Evolutionary conservation across 768 basidiomycete genomes (phyloP), one percentile per base, ranked within the genome.

Genomic region (Basidioascus undulatus): DNA sequence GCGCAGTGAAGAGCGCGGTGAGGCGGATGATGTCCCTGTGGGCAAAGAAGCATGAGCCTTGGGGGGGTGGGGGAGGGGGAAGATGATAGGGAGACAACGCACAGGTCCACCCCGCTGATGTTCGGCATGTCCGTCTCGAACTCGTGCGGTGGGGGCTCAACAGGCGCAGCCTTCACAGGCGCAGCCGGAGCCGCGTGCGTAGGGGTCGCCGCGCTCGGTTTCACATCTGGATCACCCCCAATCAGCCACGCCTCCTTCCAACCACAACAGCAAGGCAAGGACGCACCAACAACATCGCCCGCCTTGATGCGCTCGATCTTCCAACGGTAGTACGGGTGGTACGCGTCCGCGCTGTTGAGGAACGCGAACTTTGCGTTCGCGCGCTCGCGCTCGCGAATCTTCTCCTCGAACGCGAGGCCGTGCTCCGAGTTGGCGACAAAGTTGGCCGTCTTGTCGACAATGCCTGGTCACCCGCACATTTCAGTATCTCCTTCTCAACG

Each of bases 351-450:
- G 46, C 82, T 76, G 64, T 89, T 89, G 59, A 98, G 70, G 66
- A 98, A 98, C 43, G 89, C 84, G 67, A 96, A 98, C 62, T 92
- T 89, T 43, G 86, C 83, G 65, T 96, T 89, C 49, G 74, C 70
- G 61, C 84, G 81, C 60, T 87, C 87, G 53, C 80, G 78, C 62
- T 94, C 86, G 51, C 86, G 74, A 59, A 98, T 84, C 62, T 89
- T 87, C 56, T 86, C 82, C 62, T 96, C 89, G 54, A 98, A 86
- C 51, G 77, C 72, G 9, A 74, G 71, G 6, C 87, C 84, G 52
- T 92, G 20, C 38, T 49, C 78, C n/a, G 86, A 89, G 48, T 80
- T 76, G 27, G 86, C 82, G 45, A 96, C 79, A 45, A 78, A 83
- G 11, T 68, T 59, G 4, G 92, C 87, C 12, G 92, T 98, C 53